Conservation (phyloP, 2,329 filamentous ascomycete species). For the Camillea tinctor region DNA sequence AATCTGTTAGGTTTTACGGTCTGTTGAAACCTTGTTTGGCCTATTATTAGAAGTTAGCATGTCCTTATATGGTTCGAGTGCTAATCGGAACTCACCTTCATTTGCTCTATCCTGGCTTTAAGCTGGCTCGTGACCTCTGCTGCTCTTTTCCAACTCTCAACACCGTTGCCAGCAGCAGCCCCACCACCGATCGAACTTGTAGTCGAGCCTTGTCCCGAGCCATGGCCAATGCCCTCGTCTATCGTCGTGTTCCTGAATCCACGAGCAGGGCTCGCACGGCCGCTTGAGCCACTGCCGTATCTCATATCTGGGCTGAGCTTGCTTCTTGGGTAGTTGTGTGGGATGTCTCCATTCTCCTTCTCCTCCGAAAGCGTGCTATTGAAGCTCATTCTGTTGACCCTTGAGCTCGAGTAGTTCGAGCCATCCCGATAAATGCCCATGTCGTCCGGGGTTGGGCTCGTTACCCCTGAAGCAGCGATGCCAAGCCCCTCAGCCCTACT, state of each 20-base stretch:
- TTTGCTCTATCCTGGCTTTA: conserved; percentile 96
- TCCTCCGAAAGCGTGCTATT: conserved; percentile 70
- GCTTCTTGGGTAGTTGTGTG: conserved; percentile 42
- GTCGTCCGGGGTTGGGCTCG: conserved; percentile 58
- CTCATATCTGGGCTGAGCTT: conserved; percentile 56
- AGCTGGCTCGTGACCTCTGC: conserved; percentile 97
- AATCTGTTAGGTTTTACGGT: conserved; percentile 29
- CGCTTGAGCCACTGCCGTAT: conserved; percentile 54
- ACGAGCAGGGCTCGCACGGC: conserved; percentile 58
- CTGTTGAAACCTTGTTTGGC: conserved; percentile 52
- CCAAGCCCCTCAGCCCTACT: conserved; percentile 57
- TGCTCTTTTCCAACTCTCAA: conserved; percentile 94
- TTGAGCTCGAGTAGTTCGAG: conserved; percentile 35
- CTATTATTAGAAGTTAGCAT: conserved; percentile 30
- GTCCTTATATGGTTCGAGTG: background rate
- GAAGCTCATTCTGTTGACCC: conserved; percentile 58
- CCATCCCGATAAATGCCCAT: conserved; percentile 58
- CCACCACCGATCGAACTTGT: conserved; percentile 17
- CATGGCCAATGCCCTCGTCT: conserved; percentile 23
- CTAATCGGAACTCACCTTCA: conserved; percentile 65
- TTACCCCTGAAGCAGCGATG: conserved; percentile 39
- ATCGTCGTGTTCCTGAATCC: conserved; percentile 45
- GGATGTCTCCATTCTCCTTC: conserved; percentile 66
- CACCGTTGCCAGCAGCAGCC: conserved; percentile 47
- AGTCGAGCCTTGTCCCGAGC: conserved; percentile 14